Conservation (phyloP, 2,329 filamentous ascomycete species). For the Colletotrichum sp. region DNA sequence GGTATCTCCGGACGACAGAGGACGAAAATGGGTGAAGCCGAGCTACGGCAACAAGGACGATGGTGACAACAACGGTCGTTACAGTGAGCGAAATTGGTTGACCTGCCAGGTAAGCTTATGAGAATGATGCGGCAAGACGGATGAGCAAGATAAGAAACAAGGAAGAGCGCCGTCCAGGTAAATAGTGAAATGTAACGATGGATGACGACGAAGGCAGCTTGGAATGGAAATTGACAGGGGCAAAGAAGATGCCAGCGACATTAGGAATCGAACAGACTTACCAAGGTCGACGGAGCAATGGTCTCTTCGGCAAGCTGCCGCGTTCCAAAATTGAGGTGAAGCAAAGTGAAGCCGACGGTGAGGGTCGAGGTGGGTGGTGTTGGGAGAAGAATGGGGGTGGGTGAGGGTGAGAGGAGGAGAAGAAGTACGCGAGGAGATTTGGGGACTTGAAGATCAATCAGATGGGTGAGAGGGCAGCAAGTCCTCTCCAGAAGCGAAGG, state of each 20-base stretch:
- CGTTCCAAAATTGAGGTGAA: slow-evolving; percentile 11
- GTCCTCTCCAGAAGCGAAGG: not conserved
- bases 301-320: not conserved
- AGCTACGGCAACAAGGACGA: not conserved
- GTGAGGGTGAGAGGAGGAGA: not conserved
- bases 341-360: slow-evolving; percentile 1
- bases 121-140: not conserved
- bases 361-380: not conserved
- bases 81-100: not conserved
- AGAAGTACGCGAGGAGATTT: not conserved
- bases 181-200: not conserved
- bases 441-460: not conserved
- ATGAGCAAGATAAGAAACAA: not conserved
- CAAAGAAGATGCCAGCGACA: not conserved
- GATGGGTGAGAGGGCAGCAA: not conserved
- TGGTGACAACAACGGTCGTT: not conserved
- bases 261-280: not conserved
- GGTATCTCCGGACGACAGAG: not conserved
- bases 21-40: not conserved
- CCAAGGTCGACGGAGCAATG: not conserved
- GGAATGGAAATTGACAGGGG: not conserved
- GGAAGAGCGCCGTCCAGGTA: not conserved
- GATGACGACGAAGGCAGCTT: not conserved
- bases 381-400: not conserved
- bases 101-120: not conserved